Evolutionary conservation across 495 filamentous ascomycete species (phyloP).

Genomic region (Chaetomium cochliodes): DNA sequence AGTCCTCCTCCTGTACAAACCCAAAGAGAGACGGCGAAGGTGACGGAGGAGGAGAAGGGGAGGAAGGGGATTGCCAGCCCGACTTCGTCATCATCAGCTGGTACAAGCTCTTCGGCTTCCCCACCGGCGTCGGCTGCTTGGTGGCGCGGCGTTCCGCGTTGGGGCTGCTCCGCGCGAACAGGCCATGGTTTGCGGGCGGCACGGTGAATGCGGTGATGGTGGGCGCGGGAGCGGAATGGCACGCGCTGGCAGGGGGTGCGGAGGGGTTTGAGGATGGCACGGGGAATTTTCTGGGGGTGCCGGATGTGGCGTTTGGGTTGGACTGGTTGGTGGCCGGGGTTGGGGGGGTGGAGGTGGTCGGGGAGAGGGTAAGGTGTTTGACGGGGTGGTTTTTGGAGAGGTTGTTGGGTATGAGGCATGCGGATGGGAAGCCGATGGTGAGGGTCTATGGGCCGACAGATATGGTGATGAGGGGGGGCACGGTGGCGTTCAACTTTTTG

Average conservation of each 20-base stretch:
- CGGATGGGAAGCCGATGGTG: constrained; percentile 48
- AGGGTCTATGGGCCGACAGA: constrained; percentile 54
- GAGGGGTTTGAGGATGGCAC: constrained; percentile 62
- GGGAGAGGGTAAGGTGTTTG: constrained; percentile 39
- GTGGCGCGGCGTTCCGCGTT: constrained; percentile 49
- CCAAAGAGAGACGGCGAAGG: constrained; percentile 24
- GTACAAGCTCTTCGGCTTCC: constrained; percentile 67
- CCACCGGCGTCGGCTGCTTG: constrained; percentile 57
- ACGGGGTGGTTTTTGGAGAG: constrained; percentile 49
- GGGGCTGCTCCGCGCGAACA: constrained; percentile 36
- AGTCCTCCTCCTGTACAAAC: too few relatives aligned
- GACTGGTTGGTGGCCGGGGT: constrained; percentile 30
- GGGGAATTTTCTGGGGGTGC: constrained; percentile 56
- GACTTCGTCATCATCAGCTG: constrained; percentile 59
- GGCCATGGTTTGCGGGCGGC: constrained; percentile 62
- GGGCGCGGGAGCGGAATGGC: constrained; percentile 46
- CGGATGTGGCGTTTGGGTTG: constrained; percentile 55
- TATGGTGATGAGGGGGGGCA: constrained; percentile 52
- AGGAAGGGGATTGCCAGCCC: constrained; percentile 33
- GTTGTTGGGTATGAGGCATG: constrained; percentile 47
- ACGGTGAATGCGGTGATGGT: constrained; percentile 56
- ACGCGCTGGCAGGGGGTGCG: constrained; percentile 45
- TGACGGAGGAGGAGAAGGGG: too few relatives aligned
- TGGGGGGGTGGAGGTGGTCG: constrained; percentile 20
- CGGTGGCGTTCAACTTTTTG: constrained; percentile 57